phyloP scores from a whole-genome alignment of 352 stramenopile genomes.

The Plasmopara halstedii region DNA sequence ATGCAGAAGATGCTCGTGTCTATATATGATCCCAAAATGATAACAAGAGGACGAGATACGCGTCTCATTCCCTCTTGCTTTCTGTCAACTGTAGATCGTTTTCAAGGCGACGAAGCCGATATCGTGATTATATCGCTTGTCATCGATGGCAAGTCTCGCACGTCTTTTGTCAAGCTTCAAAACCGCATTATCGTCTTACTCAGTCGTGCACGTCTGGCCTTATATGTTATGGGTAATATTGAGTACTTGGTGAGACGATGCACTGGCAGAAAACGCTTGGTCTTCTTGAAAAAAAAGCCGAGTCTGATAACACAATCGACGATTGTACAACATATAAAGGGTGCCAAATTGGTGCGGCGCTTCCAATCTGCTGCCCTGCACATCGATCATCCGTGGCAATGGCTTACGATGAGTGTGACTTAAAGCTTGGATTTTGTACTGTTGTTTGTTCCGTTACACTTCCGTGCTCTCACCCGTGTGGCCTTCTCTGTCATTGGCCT shows the following conservation, averaged over 20 bases:
- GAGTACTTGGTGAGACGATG: slow-evolving; percentile 59
- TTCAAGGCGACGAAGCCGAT: slow-evolving; percentile 86
- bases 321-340: slow-evolving; percentile 25
- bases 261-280: slow-evolving; percentile 77
- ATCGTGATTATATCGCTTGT: slow-evolving; percentile 84
- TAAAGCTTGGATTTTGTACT: slow-evolving; percentile 69
- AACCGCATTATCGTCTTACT: slow-evolving; percentile 88
- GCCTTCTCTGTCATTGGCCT: slow-evolving; percentile 64
- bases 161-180: slow-evolving; percentile 80
- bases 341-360: slow-evolving; percentile 34
- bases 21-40: slow-evolving; percentile 23
- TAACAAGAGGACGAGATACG: slow-evolving; percentile 15
- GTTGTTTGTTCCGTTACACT: slow-evolving; percentile 56
- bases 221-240: slow-evolving; percentile 80
- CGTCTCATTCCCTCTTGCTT: slow-evolving; percentile 35
- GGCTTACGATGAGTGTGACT: slow-evolving; percentile 28
- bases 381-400: slow-evolving; percentile 37
- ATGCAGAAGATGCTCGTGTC: slow-evolving; percentile 68
- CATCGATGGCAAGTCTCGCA: slow-evolving; percentile 84
- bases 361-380: slow-evolving; percentile 76
- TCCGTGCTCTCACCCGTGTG: slow-evolving; percentile 59
- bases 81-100: slow-evolving; percentile 84
- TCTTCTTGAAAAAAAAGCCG: slow-evolving; percentile 33
- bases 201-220: slow-evolving; percentile 74
- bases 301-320: slow-evolving; percentile 28